Conservation (phyloP, 805 yeast species). For the Candida loeiensis region DNA sequence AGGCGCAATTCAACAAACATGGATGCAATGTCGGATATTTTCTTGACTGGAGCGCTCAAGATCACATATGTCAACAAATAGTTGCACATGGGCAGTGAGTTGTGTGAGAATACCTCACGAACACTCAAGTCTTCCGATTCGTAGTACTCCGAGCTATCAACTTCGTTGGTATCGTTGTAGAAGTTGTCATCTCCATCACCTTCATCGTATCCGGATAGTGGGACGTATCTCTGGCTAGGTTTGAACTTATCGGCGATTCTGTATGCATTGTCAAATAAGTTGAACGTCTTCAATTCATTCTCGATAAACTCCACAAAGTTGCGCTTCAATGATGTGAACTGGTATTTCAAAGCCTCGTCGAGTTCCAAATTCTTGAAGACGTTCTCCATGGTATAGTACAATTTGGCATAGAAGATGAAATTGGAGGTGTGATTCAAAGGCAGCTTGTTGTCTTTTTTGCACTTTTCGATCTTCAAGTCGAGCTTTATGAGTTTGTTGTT, state of each 20-base stretch:
- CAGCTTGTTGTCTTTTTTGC: conserved; percentile 3
- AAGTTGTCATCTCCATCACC: conserved; percentile 7
- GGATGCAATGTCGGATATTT: conserved; percentile 19
- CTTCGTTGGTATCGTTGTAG: conserved; percentile 15
- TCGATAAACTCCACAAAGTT: conserved; percentile 18
- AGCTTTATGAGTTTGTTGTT: conserved; percentile 27
- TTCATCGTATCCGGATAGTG: conserved; percentile 10
- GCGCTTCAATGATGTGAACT: conserved; percentile 13
- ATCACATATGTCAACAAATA: conserved; percentile 31
- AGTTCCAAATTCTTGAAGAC: conserved; percentile 18
- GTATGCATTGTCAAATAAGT: conserved; percentile 15
- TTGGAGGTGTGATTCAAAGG: conserved; percentile 24
- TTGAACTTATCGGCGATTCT: conserved; percentile 18
- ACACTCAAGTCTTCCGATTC: conserved; percentile 9
- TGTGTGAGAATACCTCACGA: conserved; percentile 6
- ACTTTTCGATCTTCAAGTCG: conserved; percentile 23
- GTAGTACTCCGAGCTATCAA: conserved; percentile 9
- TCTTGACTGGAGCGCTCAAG: conserved; percentile 16
- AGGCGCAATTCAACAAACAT: conserved; percentile 24
- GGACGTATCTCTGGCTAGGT: conserved; percentile 12
- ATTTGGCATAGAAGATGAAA: conserved; percentile 30
- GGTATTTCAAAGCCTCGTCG: conserved; percentile 12
- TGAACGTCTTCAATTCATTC: conserved; percentile 21
- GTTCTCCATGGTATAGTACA: conserved; percentile 29
- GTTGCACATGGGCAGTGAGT: conserved; percentile 14